Base-by-base conservation (phyloP, 768 basidiomycete species). In the Candolleomyces aberdarensis region DNA sequence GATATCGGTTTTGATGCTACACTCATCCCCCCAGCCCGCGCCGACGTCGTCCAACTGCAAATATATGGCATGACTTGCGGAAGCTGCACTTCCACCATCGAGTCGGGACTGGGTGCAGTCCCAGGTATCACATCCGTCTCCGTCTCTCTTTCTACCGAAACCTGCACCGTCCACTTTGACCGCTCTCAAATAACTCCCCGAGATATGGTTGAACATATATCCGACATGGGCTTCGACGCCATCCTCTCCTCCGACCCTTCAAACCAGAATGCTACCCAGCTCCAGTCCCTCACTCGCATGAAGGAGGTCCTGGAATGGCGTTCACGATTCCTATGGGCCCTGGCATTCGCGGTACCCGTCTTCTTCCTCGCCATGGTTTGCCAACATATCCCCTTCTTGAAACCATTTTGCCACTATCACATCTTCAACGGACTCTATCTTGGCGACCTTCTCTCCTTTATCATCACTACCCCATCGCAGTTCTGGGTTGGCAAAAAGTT, bases 301-400 rank as follows among this genome's bases (percentile, higher is more conserved):
- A 94, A 93, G 74, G 97, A 98, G 73, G 89, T 98, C 46, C 81
- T 90, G 64, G 90, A 96, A 69, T 99, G 97, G 97, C 80, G 85
- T 48, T 74, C 74, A 19, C 87, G 94, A 22, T 88, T 98, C 76
- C 70, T 85, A 40, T 87, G 86, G 80, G 85, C 88, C 70, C 64
- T 89, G 31, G 67, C 76, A 9, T 96, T 99, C 69, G 94, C 94
- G 55, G 63, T 96, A 0, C 97, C 97, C n/a, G 94, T 96, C 44
- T 98, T 98, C 76, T 85, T 97, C 72, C 76, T 98, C 57, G 81
- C 83, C 62, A 98, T 98, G 96, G 71, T 98, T 56, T 83, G 85
- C 36, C 87, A 86, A 3, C 86, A 80, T 66, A 80, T 95, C 50
- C 78, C 83, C 39, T 82, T 84, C 62, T 71, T 95, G 59, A 81